Evolutionary conservation across 192 early-diverging fungal species (phyloP).

Genomic region (Haplosporangium gracile): DNA sequence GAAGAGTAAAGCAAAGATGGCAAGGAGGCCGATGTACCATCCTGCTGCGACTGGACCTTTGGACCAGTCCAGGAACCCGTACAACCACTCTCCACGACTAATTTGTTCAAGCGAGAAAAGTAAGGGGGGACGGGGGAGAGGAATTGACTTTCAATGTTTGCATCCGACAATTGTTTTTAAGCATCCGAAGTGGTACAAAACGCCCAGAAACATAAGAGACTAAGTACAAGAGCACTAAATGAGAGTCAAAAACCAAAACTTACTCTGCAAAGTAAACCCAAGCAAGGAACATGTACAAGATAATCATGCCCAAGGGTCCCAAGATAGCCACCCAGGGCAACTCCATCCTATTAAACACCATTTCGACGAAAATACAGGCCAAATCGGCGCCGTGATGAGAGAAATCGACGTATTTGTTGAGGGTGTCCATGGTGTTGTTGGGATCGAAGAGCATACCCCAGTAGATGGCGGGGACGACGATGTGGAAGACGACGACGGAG

Average conservation of each 20-base stretch:
- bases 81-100: slow-evolving; percentile 46
- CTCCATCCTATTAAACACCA: slow-evolving; percentile 49
- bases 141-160: neutral
- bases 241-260: slow-evolving; percentile 9
- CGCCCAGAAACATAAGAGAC: neutral
- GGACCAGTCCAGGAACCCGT: slow-evolving; percentile 53
- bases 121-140: neutral
- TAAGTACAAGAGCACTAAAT: neutral
- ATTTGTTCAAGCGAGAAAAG: neutral
- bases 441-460: slow-evolving; percentile 54
- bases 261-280: slow-evolving; percentile 55
- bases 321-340: slow-evolving; percentile 34
- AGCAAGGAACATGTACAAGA: slow-evolving; percentile 53
- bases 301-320: slow-evolving; percentile 40
- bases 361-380: slow-evolving; percentile 37
- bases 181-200: neutral
- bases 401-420: slow-evolving; percentile 50
- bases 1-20: slow-evolving; percentile 34
- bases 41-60: slow-evolving; percentile 33
- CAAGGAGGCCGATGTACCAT: slow-evolving; percentile 42
- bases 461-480: slow-evolving; percentile 51
- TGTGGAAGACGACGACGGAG: slow-evolving; percentile 44
- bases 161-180: neutral
- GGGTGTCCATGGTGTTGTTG: slow-evolving; percentile 53
- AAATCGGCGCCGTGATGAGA: slow-evolving; percentile 47